Base-by-base conservation (phyloP, 352 stramenopile species). In the Pythium phragmitis region DNA sequence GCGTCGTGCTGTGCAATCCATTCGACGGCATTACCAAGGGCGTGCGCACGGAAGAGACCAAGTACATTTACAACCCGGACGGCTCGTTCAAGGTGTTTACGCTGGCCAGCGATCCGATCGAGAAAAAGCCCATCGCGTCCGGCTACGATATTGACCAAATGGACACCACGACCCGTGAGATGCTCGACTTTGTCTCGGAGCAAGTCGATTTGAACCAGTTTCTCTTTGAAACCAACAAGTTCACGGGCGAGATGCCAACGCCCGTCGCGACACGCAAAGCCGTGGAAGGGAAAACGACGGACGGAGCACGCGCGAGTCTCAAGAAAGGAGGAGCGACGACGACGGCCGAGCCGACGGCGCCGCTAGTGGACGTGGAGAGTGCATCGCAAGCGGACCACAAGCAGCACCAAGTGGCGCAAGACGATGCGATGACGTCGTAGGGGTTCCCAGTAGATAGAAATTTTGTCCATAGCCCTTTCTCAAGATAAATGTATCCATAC, bases 131-230 rank as follows among this genome's bases (percentile, higher is more conserved):
- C 8, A 47, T 88, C 14, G 68, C 65, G 48, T 73, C 74, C 6
- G 81, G 79, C n/a, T 91, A 88, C 53, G 82, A 89, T 54, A 54
- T 79, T 2, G 78, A 86, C 43, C 74, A 72, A 48, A 88, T 91
- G 82, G 75, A 85, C 42, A 67, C 75, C 0, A 68, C 68, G 13
- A 81, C 75, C 21, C 67, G 70, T 12, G 65, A 72, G 19, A 70
- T 82, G 69, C 80, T 81, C 33, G 77, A 79, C 30, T 79, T 77
- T 47, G 79, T 78, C 45, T 79, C 73, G 3, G 76, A 84, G 61
- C 69, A 78, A 14, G 75, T 91, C 34, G 77, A 88, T 43, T 60
- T 91, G 65, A 84, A 91, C 69, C 79, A 88, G 69, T 91, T 91
- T 43, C 63, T 91, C 11, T 88, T 80, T 34, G 71, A 87, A 41